Percentiles rank a stretch among this genome's conserved stretches.
These are phyloP conservation scores for Pichia deserticola DNA, from an alignment of 805 yeast species.

Conservation along the genomic window DNA sequence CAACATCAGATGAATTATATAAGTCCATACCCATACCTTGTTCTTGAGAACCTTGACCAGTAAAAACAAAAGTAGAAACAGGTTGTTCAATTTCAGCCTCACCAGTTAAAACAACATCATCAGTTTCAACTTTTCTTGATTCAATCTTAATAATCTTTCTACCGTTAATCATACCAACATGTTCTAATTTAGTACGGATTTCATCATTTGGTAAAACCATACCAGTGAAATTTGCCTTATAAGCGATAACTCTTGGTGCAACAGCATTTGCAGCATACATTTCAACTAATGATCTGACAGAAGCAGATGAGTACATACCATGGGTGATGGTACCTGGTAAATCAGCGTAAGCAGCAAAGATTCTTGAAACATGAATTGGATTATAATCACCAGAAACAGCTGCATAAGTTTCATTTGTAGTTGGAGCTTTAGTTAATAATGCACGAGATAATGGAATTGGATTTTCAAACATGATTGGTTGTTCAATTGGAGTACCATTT, in stretches of 20 bases:
- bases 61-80: constrained; percentile 89
- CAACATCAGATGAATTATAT: constrained; percentile 84
- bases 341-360: constrained; percentile 86
- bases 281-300: constrained; percentile 91
- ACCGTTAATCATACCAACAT: constrained; percentile 98
- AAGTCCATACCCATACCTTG: constrained; percentile 99
- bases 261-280: constrained; percentile 98
- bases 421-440: constrained; percentile 75
- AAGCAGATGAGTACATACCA: constrained; percentile 97
- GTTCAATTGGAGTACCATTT: constrained; percentile 90
- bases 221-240: constrained; percentile 83
- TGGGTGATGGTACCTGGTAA: constrained; percentile 98
- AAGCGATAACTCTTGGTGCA: constrained; percentile 92
- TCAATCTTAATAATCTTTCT: constrained; percentile 93
- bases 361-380: constrained; percentile 96
- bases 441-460: constrained; percentile 74
- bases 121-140: constrained; percentile 77
- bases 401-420: constrained; percentile 94
- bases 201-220: constrained; percentile 97
- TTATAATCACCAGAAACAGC: constrained; percentile 97
- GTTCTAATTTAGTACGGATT: constrained; percentile 81
- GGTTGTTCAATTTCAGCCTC: constrained; percentile 99
- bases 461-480: constrained; percentile 84
- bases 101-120: constrained; percentile 72
- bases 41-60: constrained; percentile 99